Percentiles rank a stretch among this genome's conserved stretches.
Conservation (phyloP, 1,284 basidiomycete species). For the Microbotryomycetes sp. region DNA sequence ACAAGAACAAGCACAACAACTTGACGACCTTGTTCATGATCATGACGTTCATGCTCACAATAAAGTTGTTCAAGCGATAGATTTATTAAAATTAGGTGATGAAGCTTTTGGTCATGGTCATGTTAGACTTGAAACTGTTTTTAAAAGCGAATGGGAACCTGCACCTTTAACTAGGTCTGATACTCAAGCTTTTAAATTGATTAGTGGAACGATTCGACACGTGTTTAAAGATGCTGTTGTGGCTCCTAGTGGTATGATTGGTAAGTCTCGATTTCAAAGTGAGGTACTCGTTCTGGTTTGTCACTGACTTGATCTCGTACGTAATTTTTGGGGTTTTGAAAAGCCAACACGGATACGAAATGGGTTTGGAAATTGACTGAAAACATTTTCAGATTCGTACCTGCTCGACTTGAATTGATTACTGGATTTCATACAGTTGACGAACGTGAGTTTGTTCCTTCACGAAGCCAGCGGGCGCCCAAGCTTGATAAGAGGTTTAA, state of each 20-base stretch:
- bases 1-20: too few species aligned
- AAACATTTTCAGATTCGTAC: conserved; percentile 52
- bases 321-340: background rate
- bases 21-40: too few species aligned
- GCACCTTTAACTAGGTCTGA: conserved; percentile 52
- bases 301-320: conserved; percentile 28
- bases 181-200: conserved; percentile 47
- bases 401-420: conserved; percentile 43
- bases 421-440: conserved; percentile 61
- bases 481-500: too few species aligned
- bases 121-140: conserved; percentile 14
- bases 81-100: background rate
- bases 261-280: conserved; percentile 40
- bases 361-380: conserved; percentile 51
- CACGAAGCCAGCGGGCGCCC: too few species aligned
- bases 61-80: too few species aligned
- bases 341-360: conserved; percentile 49
- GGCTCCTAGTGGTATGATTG: conserved; percentile 52
- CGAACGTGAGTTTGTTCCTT: conserved; percentile 43
- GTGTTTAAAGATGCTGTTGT: conserved; percentile 47
- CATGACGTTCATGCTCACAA: too few species aligned
- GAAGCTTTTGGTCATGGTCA: background rate
- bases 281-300: background rate
- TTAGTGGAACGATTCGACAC: conserved; percentile 50
- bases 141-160: conserved; percentile 49